Base-by-base conservation (phyloP, 345 rosid genomes). In the Sonneratia alba region DNA sequence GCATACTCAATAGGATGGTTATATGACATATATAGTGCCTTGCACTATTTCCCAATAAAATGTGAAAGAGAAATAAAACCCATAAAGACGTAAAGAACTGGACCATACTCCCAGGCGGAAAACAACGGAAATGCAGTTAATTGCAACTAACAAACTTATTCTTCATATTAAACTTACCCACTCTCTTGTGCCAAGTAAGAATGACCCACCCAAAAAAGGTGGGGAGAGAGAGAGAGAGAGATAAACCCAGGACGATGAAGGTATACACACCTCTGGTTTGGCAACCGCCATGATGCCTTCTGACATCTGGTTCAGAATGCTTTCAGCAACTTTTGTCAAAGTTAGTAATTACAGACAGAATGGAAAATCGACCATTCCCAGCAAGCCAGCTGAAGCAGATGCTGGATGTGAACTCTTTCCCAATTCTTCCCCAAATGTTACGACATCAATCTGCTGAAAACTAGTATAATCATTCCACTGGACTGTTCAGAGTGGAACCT, bases 281-380 rank as follows among this genome's bases (percentile, higher is more conserved):
- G 83, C 83, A 66, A 88, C 84, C 36, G 89, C 88, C 90, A 88
- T 77, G 80, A 81, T 75, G 74, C 75, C 81, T 81, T 92, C 96
- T 74, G 94, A 84, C 92, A 90, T 92, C 74, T 74, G 78, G 76
- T 51, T 70, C 19, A 34, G 18, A 11, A 34, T 34, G 37, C 66
- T 32, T 24, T 18, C 63, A 57, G 38, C 37, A 62, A 62, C 19
- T 62, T 62, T 47, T 62, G 18, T 34, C 18, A 27, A 34, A 4
- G 19, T 36, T 34, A 32, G 10, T n/a, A 22, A 62, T 62, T 62
- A 62, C 6, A 27, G 66, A 62, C 0, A 62, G 1, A 27, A 7
- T 34, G 38, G 66, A 62, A 11, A 12, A 12, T 62, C 19, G 13
- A 62, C 37, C 36, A 62, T 62, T 62, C 36, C 66, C 18, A 15